Conservation (phyloP, 805 yeast species). For the Barnettozyma wickerhamii region DNA sequence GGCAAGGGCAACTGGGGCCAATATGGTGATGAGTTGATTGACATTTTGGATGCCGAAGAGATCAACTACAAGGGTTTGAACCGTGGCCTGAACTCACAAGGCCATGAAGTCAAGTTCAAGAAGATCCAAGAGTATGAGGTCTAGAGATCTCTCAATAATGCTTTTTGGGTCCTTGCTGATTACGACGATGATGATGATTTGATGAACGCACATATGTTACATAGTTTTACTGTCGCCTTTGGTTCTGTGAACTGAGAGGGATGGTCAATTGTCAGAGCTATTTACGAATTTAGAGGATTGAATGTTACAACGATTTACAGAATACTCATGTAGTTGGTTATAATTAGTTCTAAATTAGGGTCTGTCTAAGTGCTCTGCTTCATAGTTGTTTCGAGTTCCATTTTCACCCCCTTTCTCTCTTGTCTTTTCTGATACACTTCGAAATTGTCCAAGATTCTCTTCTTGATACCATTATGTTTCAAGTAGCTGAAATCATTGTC, state of each 20-base stretch:
- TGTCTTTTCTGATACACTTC: slow-evolving; percentile 83
- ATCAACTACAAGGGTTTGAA: slow-evolving; percentile 40
- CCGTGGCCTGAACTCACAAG: slow-evolving; percentile 46
- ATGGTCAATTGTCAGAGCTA: no score
- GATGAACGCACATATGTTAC: neutral
- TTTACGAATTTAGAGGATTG: neutral
- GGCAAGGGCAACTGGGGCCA: slow-evolving; percentile 90
- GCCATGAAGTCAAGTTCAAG: slow-evolving; percentile 36
- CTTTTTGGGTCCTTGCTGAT: neutral
- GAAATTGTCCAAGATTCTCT: slow-evolving; percentile 66
- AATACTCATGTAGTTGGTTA: neutral
- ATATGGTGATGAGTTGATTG: slow-evolving; percentile 71
- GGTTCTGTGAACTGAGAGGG: no score
- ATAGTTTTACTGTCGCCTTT: no score
- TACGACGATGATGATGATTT: slow-evolving; percentile 5
- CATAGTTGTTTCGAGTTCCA: slow-evolving; percentile 41
- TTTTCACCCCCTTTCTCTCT: slow-evolving; percentile 78
- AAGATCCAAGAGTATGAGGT: slow-evolving; percentile 9
- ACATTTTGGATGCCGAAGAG: slow-evolving; percentile 55
- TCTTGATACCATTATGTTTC: slow-evolving; percentile 66
- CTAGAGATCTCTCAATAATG: neutral
- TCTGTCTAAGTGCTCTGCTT: slow-evolving; percentile 4
- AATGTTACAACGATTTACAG: neutral
- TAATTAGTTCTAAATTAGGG: no score
- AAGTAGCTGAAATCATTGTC: slow-evolving; percentile 60